These are phyloP conservation scores for Monosporozyma unispora DNA, from an alignment of 805 yeast genomes.

Conservation along the genomic window DNA sequence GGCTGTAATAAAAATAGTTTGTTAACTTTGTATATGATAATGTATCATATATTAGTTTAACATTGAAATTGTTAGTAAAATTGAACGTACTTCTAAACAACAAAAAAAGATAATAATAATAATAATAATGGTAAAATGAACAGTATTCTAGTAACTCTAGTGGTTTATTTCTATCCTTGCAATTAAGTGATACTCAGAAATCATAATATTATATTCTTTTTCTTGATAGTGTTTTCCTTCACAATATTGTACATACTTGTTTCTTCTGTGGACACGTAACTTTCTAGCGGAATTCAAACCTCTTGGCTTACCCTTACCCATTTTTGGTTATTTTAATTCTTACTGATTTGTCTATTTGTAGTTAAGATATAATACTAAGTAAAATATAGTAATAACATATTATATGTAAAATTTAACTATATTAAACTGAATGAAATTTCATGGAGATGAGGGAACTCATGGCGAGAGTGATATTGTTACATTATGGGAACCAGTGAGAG, in stretches of 20 bases:
- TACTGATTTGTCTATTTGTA: background rate
- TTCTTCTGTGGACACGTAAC: slow-evolving; percentile 99
- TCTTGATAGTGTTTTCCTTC: too few species aligned
- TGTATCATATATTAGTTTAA: background rate
- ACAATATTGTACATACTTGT: slow-evolving; percentile 39
- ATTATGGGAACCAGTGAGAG: background rate
- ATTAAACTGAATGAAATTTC: background rate
- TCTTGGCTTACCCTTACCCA: slow-evolving; percentile 99
- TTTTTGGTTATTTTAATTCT: slow-evolving; percentile 36
- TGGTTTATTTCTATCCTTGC: too few species aligned
- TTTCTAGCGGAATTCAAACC: slow-evolving; percentile 99
- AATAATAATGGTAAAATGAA: too few species aligned
- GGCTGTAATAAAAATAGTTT: slow-evolving; percentile 30
- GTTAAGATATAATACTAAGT: background rate
- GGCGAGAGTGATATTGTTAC: background rate
- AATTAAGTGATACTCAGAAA: too few species aligned
- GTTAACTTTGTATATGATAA: background rate
- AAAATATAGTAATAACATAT: background rate
- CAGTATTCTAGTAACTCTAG: too few species aligned
- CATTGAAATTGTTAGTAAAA: slow-evolving; percentile 1
- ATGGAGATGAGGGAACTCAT: background rate
- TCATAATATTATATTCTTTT: too few species aligned
- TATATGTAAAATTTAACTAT: background rate
- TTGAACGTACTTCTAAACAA: background rate
- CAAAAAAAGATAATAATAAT: background rate